Conservation (phyloP, 2,329 filamentous ascomycete species). For the Penicillium sp. region DNA sequence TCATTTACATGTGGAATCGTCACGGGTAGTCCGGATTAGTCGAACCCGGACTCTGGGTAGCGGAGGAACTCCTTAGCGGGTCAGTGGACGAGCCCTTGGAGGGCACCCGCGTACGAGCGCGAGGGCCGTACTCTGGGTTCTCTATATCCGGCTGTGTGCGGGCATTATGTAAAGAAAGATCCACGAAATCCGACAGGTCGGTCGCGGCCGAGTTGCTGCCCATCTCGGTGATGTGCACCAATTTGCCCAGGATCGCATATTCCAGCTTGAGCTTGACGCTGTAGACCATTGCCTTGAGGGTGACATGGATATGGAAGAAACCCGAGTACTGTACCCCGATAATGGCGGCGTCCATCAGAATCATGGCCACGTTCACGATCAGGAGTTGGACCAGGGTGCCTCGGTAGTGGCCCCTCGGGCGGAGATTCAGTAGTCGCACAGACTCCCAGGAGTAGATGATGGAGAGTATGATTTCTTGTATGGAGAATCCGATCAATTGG, state of each 20-base stretch:
- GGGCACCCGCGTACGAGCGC: neutral
- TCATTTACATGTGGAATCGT: conserved; percentile 13
- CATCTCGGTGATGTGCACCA: conserved; percentile 31
- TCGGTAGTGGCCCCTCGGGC: conserved; percentile 38
- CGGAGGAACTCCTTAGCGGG: conserved; percentile 7
- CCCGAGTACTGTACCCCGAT: conserved; percentile 43
- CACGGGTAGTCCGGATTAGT: conserved; percentile 2
- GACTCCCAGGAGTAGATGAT: conserved; percentile 53
- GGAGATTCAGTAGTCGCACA: conserved; percentile 46
- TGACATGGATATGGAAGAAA: conserved; percentile 44
- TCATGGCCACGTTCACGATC: conserved; percentile 47
- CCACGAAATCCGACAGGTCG: conserved; percentile 25
- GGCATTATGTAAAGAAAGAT: conserved; percentile 17
- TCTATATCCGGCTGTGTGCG: conserved; percentile 10
- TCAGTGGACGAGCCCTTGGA: conserved; percentile 16
- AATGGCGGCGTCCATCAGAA: conserved; percentile 44
- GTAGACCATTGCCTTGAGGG: conserved; percentile 45
- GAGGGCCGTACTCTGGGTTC: conserved; percentile 1
- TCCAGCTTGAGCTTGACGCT: conserved; percentile 50
- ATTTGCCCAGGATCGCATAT: conserved; percentile 44
- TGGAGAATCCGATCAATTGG: conserved; percentile 54
- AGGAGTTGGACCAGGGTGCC: conserved; percentile 47
- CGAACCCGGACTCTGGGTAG: conserved; percentile 1
- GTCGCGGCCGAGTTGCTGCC: conserved; percentile 17
- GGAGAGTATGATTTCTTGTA: conserved; percentile 55